Percentiles rank a stretch among this genome's conserved stretches.
Conservation (phyloP, 2,329 filamentous ascomycete species). For the Phyllosticta citriasiana region DNA sequence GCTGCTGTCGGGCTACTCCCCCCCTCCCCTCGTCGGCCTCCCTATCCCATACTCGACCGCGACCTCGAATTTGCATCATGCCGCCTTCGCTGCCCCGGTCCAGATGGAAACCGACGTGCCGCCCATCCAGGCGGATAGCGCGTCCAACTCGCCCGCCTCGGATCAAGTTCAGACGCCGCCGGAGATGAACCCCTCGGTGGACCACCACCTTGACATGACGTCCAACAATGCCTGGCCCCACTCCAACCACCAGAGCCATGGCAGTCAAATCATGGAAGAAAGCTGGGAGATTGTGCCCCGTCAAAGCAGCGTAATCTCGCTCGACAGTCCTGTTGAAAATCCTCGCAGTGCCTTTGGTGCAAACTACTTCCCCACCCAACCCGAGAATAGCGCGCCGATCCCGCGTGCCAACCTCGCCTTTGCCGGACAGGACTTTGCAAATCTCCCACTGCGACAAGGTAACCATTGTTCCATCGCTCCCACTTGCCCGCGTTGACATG, state of each 20-base stretch:
- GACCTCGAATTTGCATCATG: background rate
- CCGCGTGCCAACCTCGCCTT: background rate
- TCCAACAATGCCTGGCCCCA: constrained; percentile 1
- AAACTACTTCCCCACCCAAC: background rate
- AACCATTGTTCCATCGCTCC: background rate
- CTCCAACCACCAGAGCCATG: background rate
- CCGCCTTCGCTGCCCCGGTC: background rate
- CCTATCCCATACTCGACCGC: background rate
- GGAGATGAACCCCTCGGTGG: constrained; percentile 9
- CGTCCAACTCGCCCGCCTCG: constrained; percentile 9
- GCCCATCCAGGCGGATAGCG: constrained; percentile 3
- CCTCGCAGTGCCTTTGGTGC: constrained; percentile 6
- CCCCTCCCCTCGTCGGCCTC: constrained; percentile 2
- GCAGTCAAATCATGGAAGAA: constrained; percentile 6
- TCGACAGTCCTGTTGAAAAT: constrained; percentile 3
- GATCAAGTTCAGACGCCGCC: constrained; percentile 8
- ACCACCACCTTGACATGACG: constrained; percentile 6
- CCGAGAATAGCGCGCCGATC: background rate
- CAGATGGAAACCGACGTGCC: background rate
- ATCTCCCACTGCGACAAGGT: background rate
- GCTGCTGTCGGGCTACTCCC: constrained; percentile 5
- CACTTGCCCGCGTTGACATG: background rate
- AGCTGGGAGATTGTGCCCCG: constrained; percentile 10
- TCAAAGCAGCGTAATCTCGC: constrained; percentile 5
- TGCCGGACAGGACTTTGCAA: background rate